Conservation (phyloP, 2,329 filamentous ascomycete genomes). For the Mycogone perniciosa region DNA sequence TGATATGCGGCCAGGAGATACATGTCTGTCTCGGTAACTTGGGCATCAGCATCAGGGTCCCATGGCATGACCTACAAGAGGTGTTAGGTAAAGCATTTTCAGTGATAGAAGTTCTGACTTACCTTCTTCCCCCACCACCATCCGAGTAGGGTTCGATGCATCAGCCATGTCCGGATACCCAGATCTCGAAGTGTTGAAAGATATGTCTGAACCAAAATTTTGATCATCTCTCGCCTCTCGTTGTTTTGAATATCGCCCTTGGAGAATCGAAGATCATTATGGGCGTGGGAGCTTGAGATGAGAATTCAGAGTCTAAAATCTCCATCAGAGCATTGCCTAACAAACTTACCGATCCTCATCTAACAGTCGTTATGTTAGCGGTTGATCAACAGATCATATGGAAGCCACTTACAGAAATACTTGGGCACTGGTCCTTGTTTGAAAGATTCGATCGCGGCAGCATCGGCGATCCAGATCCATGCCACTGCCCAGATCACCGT, state of each 20-base stretch:
- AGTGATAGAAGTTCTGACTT: conserved; percentile 11
- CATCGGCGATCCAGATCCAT: conserved; percentile 1
- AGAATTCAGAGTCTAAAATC: neutral
- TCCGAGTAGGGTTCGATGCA: conserved; percentile 75
- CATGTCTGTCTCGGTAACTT: conserved; percentile 62
- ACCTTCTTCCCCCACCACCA: conserved; percentile 75
- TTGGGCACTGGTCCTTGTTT: conserved; percentile 15
- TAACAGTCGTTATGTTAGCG: conserved; percentile 1
- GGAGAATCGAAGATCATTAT: conserved; percentile 36
- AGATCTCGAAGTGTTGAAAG: conserved; percentile 60
- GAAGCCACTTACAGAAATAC: conserved; percentile 19
- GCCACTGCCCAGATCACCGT: neutral
- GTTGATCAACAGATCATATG: neutral
- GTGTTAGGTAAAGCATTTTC: conserved; percentile 3
- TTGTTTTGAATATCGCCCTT: conserved; percentile 40
- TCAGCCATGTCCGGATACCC: conserved; percentile 72
- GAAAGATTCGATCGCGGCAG: neutral
- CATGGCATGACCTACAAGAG: conserved; percentile 58
- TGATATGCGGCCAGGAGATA: conserved; percentile 58
- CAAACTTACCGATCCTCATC: conserved; percentile 6
- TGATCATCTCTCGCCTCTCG: conserved; percentile 55
- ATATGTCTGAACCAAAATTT: conserved; percentile 65
- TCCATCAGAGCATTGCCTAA: neutral
- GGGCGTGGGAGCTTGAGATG: conserved; percentile 17
- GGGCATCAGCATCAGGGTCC: conserved; percentile 73